Conservation (phyloP, 2,329 filamentous ascomycete species). For the Zymoseptoria pseudotritici region DNA sequence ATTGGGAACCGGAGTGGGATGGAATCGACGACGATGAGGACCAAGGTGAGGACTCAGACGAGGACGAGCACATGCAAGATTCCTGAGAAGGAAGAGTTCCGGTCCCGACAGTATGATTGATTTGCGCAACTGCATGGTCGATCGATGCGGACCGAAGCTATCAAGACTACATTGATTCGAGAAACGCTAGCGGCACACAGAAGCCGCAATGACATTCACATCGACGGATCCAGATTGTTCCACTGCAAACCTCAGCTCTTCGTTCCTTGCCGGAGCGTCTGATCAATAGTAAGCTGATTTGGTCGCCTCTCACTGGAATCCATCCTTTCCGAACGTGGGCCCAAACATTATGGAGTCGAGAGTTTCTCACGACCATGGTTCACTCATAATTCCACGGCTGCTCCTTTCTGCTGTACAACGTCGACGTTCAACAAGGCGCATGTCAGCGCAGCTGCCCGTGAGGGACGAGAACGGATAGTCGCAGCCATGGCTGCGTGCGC, state of each 20-base stretch:
- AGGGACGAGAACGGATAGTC: slow-evolving; percentile 10
- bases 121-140: neutral
- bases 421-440: slow-evolving; percentile 20
- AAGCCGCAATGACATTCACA: slow-evolving; percentile 1
- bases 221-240: neutral
- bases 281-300: neutral
- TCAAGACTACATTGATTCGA: neutral
- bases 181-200: neutral
- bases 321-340: neutral
- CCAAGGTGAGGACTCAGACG: slow-evolving; percentile 27
- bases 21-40: slow-evolving; percentile 32
- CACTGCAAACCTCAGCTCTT: neutral
- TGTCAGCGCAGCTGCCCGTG: slow-evolving; percentile 22
- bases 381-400: slow-evolving; percentile 1
- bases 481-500: slow-evolving; percentile 13
- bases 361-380: slow-evolving; percentile 5
- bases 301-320: neutral
- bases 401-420: slow-evolving; percentile 14
- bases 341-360: slow-evolving; percentile 10
- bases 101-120: neutral
- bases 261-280: neutral
- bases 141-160: neutral
- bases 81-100: slow-evolving; percentile 10
- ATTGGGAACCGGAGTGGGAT: slow-evolving; percentile 29
- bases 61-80: slow-evolving; percentile 23